These are phyloP conservation scores for Dryadomyces quercivorus DNA, from an alignment of 2,329 filamentous ascomycete genomes.

Conservation along the genomic window DNA sequence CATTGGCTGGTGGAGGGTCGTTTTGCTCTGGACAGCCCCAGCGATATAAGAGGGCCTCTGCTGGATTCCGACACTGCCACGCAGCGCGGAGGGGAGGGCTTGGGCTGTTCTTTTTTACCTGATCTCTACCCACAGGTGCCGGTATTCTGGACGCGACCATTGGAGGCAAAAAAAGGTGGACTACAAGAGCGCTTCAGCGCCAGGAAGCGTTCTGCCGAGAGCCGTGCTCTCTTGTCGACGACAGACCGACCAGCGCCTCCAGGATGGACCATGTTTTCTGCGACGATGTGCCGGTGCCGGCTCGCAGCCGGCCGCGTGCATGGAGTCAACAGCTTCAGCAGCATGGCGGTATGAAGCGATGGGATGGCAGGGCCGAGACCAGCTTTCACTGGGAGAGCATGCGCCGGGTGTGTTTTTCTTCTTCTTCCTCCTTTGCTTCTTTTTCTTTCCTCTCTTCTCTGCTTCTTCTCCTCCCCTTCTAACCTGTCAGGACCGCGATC, in stretches of 20 bases:
- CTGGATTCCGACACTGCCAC: too few relatives aligned
- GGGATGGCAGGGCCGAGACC: slow-evolving; percentile 35
- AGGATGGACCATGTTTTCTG: neutral
- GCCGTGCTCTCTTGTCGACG: neutral
- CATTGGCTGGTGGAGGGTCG: neutral
- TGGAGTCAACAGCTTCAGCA: slow-evolving; percentile 8
- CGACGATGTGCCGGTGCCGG: slow-evolving; percentile 22
- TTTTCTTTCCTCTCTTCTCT: neutral
- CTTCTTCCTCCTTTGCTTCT: neutral
- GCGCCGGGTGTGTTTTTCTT: slow-evolving; percentile 28
- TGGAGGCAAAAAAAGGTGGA: neutral
- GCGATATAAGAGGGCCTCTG: neutral
- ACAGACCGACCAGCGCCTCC: neutral
- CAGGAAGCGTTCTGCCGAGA: neutral
- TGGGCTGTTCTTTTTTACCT: neutral
- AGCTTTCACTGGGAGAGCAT: slow-evolving; percentile 33
- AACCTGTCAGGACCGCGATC: slow-evolving; percentile 50
- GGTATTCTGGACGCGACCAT: neutral
- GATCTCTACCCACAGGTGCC: neutral
- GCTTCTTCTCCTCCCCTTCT: neutral
- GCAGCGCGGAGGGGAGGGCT: neutral
- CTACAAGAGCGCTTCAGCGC: neutral
- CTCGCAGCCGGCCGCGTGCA: slow-evolving; percentile 17
- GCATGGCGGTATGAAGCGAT: slow-evolving; percentile 28
- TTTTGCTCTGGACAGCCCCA: neutral